Evolutionary conservation across 257 asterid genomes (phyloP).

Genomic region (Anisodus tanguticus): DNA sequence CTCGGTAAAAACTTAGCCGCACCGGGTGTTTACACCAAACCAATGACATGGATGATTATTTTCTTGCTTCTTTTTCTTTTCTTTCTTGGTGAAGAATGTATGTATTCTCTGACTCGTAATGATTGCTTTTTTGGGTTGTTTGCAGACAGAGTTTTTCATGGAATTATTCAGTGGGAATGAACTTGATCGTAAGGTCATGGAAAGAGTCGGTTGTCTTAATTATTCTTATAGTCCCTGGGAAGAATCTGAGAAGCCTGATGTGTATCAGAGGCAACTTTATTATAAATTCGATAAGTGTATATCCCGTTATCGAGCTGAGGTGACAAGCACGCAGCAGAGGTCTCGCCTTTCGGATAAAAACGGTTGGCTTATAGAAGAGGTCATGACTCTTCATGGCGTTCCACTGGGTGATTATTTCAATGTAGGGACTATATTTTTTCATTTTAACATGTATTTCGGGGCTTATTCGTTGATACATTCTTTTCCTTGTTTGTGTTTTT

Average conservation of each 20-base stretch:
- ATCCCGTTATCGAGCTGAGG: conserved; percentile 89
- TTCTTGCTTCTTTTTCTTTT: background rate
- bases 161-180: conserved; percentile 89
- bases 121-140: conserved; percentile 17
- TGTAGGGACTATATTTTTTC: conserved; percentile 47
- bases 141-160: conserved; percentile 82
- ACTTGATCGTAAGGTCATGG: conserved; percentile 87
- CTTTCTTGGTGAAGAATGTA: background rate
- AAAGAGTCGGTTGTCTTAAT: conserved; percentile 83
- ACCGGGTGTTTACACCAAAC: too few relatives aligned
- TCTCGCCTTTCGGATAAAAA: conserved; percentile 62
- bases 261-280: conserved; percentile 80
- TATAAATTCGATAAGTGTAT: conserved; percentile 81
- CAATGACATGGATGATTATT: background rate
- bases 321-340: conserved; percentile 93
- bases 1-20: background rate
- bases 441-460: background rate
- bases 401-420: conserved; percentile 94
- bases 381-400: conserved; percentile 94
- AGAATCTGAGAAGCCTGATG: conserved; percentile 85
- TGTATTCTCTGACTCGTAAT: background rate
- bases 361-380: conserved; percentile 94
- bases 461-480: background rate
- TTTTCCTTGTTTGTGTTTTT: conserved; percentile 15
- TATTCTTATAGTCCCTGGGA: conserved; percentile 93